Evolutionary conservation across 2,329 filamentous ascomycete species (phyloP), one percentile per base, ranked within the genome.

Genomic region (Fusarium hainanense): DNA sequence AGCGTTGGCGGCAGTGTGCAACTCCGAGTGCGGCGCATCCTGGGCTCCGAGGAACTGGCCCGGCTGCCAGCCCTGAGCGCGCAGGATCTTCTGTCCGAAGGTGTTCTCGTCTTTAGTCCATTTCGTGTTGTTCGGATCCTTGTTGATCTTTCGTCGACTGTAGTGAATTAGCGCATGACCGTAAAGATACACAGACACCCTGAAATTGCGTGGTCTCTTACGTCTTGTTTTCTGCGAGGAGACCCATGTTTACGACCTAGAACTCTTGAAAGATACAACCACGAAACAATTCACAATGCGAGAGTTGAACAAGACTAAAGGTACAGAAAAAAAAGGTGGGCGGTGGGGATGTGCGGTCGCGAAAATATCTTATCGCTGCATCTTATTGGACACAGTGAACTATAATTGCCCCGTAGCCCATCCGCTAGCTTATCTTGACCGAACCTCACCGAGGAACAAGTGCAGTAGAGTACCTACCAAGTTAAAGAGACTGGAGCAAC

Each of bases 101-200:
- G 89, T 90, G 59, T 87, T 87, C 70, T 91, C 93, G 78, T 94
- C 91, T 75, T 91, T 90, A 59, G 91, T 90, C 96, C 96, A 99
- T 85, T 88, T 89, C 49, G 93, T 97, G 80, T 98, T 99, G 82
- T 98, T 98, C 10, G 96, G 96, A 81, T 99, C 96, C 78, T 92
- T 87, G 71, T 91, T 92, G 77, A 98, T 90, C 82, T 95, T 97
- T 49, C 85, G 74, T 54, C 79, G 79, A 55, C 80, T 81, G 54
- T 13, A 27, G 21, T 18, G 12, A 25, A 54, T 74, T 64, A 76
- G 73, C 20, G 44, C 48, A 66, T 49, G 14, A 2, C 48, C 4
- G 21, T 25, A 16, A 21, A 40, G 7, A 16, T 3, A 37, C 32
- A 11, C 13, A 34, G 9, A 3, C 25, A 2, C 18, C 9, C 20